Base-by-base conservation (phyloP, 495 filamentous ascomycete genomes). In the Pseudoneurospora amorphoporcata region DNA sequence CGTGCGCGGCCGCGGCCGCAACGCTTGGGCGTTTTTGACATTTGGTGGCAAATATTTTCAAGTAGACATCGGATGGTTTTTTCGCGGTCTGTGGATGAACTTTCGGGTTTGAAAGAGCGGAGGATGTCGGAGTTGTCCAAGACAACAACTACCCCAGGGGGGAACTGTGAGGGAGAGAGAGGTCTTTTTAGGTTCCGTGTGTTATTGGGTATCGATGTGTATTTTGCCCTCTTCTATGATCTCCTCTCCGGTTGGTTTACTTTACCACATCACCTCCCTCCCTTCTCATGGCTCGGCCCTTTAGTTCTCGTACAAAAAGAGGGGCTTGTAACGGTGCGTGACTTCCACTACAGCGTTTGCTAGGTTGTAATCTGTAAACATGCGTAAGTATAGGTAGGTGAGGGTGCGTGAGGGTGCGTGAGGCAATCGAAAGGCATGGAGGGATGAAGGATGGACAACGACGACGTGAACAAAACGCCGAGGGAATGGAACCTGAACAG, bases 321-420 rank as follows among this genome's bases (percentile, higher is more conserved):
- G 89, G 69, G 88, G 83, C 80, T 92, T 94, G 77, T 93, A 89
- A 70, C 90, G 87, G 82, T 98, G 95, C 12, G 93, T 94, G n/a
- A 90, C 89, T 75, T 97, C 92, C 14, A 97, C 94, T 8, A 98
- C 90, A 0, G 91, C 88, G 71, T 95, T 91, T 65, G 90, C 90
- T 69, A 93, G 87, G 73, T 86, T 87, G 80, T 90, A 94, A 84
- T 98, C 94, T 96, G 75, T 39, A 69, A 70, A 43, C 37, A 39
- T 58, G 17, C 10, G 17, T 19, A 58, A 58, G 47, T 10, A 58
- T 23, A 32, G 40, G 19, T 39, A 68, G 43, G 19, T 70, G 7
- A 41, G 8, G 61, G 19, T 32, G 53, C 61, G 43, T 39, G 69
- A 45, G 81, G 81, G 75, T 19, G 32, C 23, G 23, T 1, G 23